Percentiles rank a stretch among this genome's conserved stretches.
Evolutionary conservation across 805 yeast genomes (phyloP).

Genomic region (Wickerhamomyces bisporus): DNA sequence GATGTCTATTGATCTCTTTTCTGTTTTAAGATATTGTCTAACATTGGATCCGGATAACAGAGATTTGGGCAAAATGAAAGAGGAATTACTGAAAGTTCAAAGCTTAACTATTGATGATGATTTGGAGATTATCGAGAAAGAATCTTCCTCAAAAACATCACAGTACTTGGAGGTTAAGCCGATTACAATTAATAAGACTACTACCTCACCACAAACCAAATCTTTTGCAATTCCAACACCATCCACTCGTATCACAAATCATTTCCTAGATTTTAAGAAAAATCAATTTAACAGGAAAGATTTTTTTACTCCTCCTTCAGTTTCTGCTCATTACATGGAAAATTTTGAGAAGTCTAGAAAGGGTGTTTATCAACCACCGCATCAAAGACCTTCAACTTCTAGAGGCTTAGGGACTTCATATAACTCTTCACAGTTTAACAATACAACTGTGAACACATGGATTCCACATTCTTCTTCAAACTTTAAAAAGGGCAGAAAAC

Average conservation of each 20-base stretch:
- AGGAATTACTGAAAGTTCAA: slow-evolving; percentile 53
- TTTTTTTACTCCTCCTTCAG: slow-evolving; percentile 74
- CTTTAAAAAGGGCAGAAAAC: slow-evolving; percentile 9
- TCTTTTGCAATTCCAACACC: slow-evolving; percentile 66
- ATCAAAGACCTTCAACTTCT: slow-evolving; percentile 24
- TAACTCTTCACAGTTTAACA: no score
- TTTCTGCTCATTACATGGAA: slow-evolving; percentile 65
- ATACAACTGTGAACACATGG: no score
- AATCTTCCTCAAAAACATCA: slow-evolving; percentile 10
- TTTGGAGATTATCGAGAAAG: slow-evolving; percentile 40
- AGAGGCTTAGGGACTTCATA: no score
- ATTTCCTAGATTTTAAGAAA: slow-evolving; percentile 31
- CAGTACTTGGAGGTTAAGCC: slow-evolving; percentile 13
- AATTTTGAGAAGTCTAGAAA: slow-evolving; percentile 39
- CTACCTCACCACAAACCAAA: background rate
- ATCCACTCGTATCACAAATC: slow-evolving; percentile 36
- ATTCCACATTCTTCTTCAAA: slow-evolving; percentile 4
- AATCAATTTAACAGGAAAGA: slow-evolving; percentile 57
- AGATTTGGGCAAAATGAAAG: slow-evolving; percentile 53
- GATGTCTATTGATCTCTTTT: slow-evolving; percentile 80
- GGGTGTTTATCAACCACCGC: slow-evolving; percentile 23
- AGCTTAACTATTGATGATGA: slow-evolving; percentile 85
- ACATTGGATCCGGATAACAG: slow-evolving; percentile 87
- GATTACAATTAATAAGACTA: slow-evolving; percentile 12
- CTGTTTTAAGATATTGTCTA: slow-evolving; percentile 71